Conservation (phyloP, 371 early-diverging fungal genomes). For the Saksenaea oblongispora region DNA sequence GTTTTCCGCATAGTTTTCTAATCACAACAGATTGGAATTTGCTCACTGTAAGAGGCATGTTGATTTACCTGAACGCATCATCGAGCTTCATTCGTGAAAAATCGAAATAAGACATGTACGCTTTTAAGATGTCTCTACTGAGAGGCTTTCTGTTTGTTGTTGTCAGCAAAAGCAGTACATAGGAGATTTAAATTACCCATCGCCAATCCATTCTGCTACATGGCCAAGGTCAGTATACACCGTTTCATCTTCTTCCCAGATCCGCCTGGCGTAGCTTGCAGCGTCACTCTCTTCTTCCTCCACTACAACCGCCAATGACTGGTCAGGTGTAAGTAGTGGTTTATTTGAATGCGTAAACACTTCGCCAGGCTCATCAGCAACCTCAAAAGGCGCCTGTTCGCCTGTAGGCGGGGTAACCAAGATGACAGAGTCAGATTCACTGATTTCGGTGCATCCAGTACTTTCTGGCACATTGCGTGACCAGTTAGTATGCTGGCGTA, state of each 20-base stretch:
- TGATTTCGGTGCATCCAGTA: constrained; percentile 13
- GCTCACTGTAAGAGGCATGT: neutral
- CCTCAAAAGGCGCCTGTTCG: neutral
- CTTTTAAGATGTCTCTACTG: constrained; percentile 55
- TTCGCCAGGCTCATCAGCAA: neutral
- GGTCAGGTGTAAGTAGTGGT: neutral
- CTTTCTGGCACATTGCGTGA: neutral
- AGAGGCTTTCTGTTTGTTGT: constrained; percentile 35
- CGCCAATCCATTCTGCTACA: constrained; percentile 46
- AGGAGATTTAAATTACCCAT: constrained; percentile 31
- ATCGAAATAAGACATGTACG: constrained; percentile 77
- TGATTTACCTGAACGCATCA: constrained; percentile 69
- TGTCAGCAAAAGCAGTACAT: constrained; percentile 5
- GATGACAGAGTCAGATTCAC: constrained; percentile 14
- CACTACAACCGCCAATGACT: neutral
- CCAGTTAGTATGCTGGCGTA: neutral
- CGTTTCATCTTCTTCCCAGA: constrained; percentile 45
- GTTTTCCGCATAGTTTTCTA: constrained; percentile 69
- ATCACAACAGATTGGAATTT: neutral
- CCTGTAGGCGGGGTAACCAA: constrained; percentile 13
- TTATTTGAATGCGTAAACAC: neutral
- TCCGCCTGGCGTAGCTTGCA: constrained; percentile 30
- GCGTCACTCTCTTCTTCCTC: constrained; percentile 10
- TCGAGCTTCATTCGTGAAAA: constrained; percentile 76
- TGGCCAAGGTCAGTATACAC: constrained; percentile 32